phyloP scores from a whole-genome alignment of 768 basidiomycete genomes.

The Suillus subaureus region DNA sequence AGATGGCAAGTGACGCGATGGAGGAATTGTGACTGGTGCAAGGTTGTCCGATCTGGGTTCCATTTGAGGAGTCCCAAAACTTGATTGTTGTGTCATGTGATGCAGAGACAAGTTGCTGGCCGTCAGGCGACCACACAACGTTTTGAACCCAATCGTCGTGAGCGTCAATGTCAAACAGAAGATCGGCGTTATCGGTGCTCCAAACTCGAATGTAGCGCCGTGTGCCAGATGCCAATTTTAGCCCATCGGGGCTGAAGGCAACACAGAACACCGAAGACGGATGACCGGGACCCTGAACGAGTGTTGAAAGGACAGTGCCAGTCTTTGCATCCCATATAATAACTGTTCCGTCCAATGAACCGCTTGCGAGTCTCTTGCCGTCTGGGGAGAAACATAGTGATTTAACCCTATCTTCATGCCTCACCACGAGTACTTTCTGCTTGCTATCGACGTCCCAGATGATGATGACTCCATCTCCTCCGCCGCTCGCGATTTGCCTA shows the following conservation, averaged over 20 bases:
- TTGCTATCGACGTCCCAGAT: conserved; percentile 28
- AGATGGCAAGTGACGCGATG: too few relatives aligned
- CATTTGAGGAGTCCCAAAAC: too few relatives aligned
- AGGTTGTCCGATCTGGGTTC: too few relatives aligned
- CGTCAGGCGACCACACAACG: neutral
- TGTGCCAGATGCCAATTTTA: conserved; percentile 8
- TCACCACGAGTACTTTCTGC: conserved; percentile 24
- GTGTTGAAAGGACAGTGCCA: conserved; percentile 12
- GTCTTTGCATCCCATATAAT: neutral
- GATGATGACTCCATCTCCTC: conserved; percentile 24
- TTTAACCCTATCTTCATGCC: conserved; percentile 27
- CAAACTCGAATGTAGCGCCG: neutral
- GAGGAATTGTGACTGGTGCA: too few relatives aligned
- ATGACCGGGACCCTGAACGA: neutral
- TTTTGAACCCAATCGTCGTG: neutral
- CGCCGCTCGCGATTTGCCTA: conserved; percentile 25
- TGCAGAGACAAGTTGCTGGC: too few relatives aligned
- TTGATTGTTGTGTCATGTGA: too few relatives aligned
- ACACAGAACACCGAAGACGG: neutral
- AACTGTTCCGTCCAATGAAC: neutral
- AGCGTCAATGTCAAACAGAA: neutral
- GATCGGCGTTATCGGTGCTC: neutral
- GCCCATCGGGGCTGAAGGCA: conserved; percentile 11
- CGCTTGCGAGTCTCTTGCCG: conserved; percentile 1
- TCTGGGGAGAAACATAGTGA: conserved; percentile 14